Evolutionary conservation across 2,329 filamentous ascomycete species (phyloP).

Genomic region (Fusarium praegraminearum): DNA sequence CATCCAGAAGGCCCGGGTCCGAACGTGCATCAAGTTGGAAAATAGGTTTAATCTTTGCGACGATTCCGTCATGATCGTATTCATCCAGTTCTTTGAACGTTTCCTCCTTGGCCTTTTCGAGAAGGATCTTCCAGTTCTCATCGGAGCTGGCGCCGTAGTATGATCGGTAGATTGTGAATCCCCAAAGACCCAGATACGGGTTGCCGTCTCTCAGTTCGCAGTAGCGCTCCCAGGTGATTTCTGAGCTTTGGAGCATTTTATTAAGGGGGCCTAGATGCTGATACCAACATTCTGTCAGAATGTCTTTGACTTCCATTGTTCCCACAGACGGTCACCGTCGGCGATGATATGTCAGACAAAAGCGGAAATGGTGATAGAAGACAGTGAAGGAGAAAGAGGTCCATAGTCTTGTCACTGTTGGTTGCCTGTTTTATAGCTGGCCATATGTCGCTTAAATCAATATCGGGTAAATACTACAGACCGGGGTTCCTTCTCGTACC

Average conservation of each 20-base stretch:
- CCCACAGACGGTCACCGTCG: too few species aligned
- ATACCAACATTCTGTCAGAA: neutral
- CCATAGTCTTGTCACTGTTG: neutral
- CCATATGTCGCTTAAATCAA: neutral
- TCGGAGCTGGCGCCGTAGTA: neutral
- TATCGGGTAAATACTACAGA: neutral
- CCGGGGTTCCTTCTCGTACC: too few species aligned
- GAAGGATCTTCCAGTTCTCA: neutral
- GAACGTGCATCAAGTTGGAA: too few species aligned
- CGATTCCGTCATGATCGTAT: neutral
- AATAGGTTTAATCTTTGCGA: too few species aligned
- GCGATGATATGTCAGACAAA: neutral
- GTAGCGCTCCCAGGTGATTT: neutral
- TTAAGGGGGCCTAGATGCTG: neutral
- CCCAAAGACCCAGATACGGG: neutral
- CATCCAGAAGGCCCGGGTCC: too few species aligned
- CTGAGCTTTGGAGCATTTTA: neutral
- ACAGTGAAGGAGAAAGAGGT: neutral
- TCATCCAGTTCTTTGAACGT: neutral
- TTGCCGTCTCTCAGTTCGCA: neutral
- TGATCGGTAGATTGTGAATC: neutral
- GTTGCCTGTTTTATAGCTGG: neutral
- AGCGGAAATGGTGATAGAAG: neutral
- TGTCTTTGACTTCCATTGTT: neutral
- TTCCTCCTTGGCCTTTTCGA: neutral